Evolutionary conservation across 225 moss, liverwort and hornwort species (phyloP).

Genomic region (Polytrichum formosum): DNA sequence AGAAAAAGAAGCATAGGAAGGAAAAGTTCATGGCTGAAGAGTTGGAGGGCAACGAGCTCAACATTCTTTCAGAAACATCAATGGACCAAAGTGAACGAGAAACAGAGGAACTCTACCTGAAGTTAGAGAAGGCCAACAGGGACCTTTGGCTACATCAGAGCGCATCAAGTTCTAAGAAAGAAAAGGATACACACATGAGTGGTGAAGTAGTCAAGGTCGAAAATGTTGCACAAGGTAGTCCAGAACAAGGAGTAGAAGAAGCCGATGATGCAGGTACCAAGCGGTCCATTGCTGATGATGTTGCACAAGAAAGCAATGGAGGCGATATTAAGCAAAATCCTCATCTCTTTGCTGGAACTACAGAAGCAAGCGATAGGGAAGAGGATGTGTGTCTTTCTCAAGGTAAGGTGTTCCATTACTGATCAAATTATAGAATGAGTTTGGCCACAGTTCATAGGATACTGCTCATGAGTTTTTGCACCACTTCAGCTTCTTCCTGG

Average conservation of each 20-base stretch:
- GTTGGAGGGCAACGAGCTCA: conserved; percentile 7
- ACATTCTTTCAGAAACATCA: conserved; percentile 34
- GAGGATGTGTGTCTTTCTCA: conserved; percentile 24
- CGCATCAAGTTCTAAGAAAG: conserved; percentile 24
- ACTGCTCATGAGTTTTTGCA: neutral
- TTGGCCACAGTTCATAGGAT: neutral
- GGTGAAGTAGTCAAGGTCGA: conserved; percentile 20
- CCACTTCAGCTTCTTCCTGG: neutral
- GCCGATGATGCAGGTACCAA: conserved; percentile 8
- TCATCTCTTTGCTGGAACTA: conserved; percentile 34
- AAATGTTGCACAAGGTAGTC: conserved; percentile 21
- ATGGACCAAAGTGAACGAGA: conserved; percentile 50
- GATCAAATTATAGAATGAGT: neutral
- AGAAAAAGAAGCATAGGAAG: conserved; percentile 15
- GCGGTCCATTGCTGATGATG: neutral
- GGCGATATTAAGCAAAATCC: conserved; percentile 10
- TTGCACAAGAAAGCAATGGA: conserved; percentile 7
- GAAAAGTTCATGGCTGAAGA: conserved; percentile 19
- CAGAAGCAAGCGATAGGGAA: conserved; percentile 47
- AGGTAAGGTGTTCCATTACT: conserved; percentile 13
- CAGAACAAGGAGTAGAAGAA: conserved; percentile 19
- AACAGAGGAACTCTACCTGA: conserved; percentile 53
- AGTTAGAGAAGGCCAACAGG: conserved; percentile 37
- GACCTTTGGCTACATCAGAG: conserved; percentile 18
- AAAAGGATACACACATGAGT: conserved; percentile 10